Evolutionary conservation across 345 rosid genomes (phyloP).

Genomic region (Salix viminalis): DNA sequence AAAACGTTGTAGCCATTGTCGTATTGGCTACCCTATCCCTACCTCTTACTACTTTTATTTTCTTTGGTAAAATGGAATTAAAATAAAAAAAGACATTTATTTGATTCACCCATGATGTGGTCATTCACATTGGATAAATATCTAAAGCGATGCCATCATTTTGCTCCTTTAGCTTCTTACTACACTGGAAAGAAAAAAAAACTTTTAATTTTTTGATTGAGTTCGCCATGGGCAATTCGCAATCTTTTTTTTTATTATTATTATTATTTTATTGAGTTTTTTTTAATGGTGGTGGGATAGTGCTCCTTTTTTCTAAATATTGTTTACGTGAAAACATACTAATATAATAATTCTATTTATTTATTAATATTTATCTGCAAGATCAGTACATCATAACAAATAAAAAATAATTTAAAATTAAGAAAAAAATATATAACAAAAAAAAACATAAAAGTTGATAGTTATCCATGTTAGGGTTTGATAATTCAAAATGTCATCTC

Average conservation of each 20-base stretch:
- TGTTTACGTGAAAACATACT: no score
- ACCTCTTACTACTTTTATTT: background rate
- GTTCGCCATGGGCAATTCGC: background rate
- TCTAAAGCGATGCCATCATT: background rate
- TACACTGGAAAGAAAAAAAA: no score
- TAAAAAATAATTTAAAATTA: no score
- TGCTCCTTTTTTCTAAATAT: no score
- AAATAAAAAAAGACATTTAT: background rate
- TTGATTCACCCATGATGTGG: background rate
- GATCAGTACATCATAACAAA: no score
- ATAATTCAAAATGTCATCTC: background rate
- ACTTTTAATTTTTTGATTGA: background rate
- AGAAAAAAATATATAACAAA: no score
- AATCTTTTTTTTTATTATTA: background rate
- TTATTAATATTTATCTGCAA: no score
- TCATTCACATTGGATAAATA: background rate
- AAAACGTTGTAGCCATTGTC: background rate
- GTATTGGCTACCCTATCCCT: background rate
- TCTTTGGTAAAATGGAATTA: background rate
- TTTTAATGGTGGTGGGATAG: no score
- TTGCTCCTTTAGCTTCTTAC: no score
- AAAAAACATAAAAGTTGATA: no score
- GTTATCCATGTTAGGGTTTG: background rate
- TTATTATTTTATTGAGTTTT: background rate
- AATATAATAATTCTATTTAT: no score